Evolutionary conservation across 768 basidiomycete species (phyloP), one percentile per base, ranked within the genome.

Genomic region (Suillus subalutaceus): DNA sequence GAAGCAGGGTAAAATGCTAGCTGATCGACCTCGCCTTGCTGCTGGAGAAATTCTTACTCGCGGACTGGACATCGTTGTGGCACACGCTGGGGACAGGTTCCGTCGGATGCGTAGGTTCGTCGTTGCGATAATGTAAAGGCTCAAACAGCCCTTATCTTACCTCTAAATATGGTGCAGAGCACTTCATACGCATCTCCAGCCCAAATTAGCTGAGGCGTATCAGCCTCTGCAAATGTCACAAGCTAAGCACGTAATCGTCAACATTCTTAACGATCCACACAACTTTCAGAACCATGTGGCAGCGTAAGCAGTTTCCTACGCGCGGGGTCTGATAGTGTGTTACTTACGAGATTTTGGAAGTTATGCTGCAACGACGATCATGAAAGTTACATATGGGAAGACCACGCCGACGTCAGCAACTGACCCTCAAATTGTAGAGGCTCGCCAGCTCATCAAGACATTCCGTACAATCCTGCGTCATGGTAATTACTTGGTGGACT

Each of bases 381-480:
- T 53, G 52, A 53, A 53, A 53, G 8, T 53, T 30, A 8, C 52
- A 18, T 53, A 53, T 53, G 52, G 52, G 26, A 53, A 53, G 52
- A 53, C 16, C 4, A 18, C 52, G 8, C 26, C 52, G 7, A 53
- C 26, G 16, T 53, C 52, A 0, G 52, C 26, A 30, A 53, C 26
- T 8, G 52, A 53, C 16, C 52, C 26, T 8, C 26, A 30, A 9
- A 30, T 53, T 4, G 30, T 4, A 18, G 52, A 53, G 26, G 8
- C 16, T 18, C 52, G 52, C 52, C 4, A 53, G 8, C 8, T 53
- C 26, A 2, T 2, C 23, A 15, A 15, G 48, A 15, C 12, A 3
- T 9, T 30, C 9, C 16, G 8, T 30, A 16, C 26, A 16, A 2
- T 53, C 26, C 8, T 53, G 26, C 52, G 30, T 8, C 52, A 16